phyloP scores from a whole-genome alignment of 108 stramenopile genomes.

The Fistulifera pelliculosa region DNA sequence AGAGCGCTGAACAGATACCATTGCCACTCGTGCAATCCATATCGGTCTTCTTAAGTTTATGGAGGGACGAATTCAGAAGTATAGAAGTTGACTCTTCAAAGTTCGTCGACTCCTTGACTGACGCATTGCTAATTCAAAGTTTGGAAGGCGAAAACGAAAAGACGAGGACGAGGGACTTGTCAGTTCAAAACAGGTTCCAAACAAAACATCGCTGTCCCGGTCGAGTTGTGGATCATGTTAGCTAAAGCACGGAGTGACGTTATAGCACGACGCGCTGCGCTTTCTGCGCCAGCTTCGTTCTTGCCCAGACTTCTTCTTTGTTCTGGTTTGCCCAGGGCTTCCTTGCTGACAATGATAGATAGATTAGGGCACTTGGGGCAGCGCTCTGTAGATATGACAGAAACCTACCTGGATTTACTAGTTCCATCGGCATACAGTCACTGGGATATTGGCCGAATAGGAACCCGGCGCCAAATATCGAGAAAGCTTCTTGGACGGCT shows the following conservation, averaged over 20 bases:
- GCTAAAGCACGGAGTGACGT: conserved; percentile 45
- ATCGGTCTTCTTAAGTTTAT: conserved; percentile 41
- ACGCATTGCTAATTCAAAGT: not conserved
- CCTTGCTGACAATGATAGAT: conserved; percentile 53
- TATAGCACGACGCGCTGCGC: conserved; percentile 52
- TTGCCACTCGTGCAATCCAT: conserved; percentile 24
- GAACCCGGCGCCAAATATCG: conserved; percentile 28
- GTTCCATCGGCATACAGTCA: conserved; percentile 48
- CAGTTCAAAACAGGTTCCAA: too few species aligned
- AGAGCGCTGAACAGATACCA: too few species aligned
- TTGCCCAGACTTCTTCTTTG: conserved; percentile 67
- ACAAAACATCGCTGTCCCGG: not conserved
- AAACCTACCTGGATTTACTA: conserved; percentile 34
- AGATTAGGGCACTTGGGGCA: conserved; percentile 50
- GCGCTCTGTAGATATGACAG: conserved; percentile 22
- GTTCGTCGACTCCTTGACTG: not conserved
- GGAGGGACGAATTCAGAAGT: conserved; percentile 16
- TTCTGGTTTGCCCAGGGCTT: conserved; percentile 54
- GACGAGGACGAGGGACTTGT: too few species aligned
- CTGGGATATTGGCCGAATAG: conserved; percentile 53
- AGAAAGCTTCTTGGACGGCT: conserved; percentile 52
- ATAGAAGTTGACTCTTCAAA: not conserved
- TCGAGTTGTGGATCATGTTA: conserved; percentile 59
- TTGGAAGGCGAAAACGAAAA: not conserved
- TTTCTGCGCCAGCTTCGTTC: conserved; percentile 49